A percentile compares a stretch with the other conserved stretches of the same genome.
Evolutionary conservation across 2,329 filamentous ascomycete genomes (phyloP).

Genomic region (Tympanopsis confertula): DNA sequence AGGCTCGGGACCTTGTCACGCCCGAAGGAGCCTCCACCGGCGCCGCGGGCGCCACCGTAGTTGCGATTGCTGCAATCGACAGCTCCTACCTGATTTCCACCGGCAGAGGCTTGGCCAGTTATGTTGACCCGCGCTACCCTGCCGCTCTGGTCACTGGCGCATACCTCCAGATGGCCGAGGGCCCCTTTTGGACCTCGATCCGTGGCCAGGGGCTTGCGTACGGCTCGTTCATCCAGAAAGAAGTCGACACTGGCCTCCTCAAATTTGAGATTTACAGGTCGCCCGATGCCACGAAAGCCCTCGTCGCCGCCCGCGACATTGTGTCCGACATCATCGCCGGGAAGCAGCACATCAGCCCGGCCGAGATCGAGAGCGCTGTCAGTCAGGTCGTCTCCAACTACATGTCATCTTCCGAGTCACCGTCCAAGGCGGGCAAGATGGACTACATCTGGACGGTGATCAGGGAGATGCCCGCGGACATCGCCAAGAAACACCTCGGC

Average conservation of each 20-base stretch:
- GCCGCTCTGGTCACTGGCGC: conserved; percentile 78
- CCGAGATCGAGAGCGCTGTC: conserved; percentile 80
- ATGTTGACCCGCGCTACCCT: conserved; percentile 66
- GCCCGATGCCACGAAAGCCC: conserved; percentile 79
- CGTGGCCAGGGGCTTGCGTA: conserved; percentile 91
- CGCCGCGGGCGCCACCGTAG: conserved; percentile 55
- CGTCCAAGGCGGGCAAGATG: conserved; percentile 68
- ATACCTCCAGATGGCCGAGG: conserved; percentile 87
- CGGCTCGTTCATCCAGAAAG: conserved; percentile 67
- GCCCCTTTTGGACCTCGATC: conserved; percentile 85
- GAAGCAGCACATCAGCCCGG: conserved; percentile 59
- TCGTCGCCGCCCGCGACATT: conserved; percentile 62
- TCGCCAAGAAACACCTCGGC: conserved; percentile 64
- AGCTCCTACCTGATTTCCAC: conserved; percentile 77
- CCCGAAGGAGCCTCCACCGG: conserved; percentile 66
- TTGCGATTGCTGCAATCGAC: conserved; percentile 86
- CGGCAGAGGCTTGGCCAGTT: conserved; percentile 62
- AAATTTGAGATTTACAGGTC: conserved; percentile 83
- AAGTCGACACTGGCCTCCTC: conserved; percentile 67
- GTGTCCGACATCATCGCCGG: conserved; percentile 67
- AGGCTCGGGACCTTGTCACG: conserved; percentile 61
- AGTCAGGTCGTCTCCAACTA: conserved; percentile 77
- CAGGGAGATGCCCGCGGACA: conserved; percentile 62
- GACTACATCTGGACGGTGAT: conserved; percentile 78
- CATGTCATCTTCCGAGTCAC: conserved; percentile 79